phyloP scores from a whole-genome alignment of 306 rosid genomes.

The Cyamopsis tetragonoloba region DNA sequence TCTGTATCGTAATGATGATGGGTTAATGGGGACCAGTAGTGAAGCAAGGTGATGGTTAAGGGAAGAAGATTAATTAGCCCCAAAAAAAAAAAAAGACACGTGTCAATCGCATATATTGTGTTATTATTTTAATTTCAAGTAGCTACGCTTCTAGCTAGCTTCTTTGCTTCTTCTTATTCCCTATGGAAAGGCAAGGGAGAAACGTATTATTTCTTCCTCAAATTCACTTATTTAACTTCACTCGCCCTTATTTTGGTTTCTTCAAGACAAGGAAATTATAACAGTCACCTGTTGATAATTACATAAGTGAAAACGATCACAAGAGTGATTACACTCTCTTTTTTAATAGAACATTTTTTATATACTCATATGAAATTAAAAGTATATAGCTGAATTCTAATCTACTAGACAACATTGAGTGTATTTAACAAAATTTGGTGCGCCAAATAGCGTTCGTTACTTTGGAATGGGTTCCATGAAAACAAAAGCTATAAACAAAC shows the following conservation, averaged over 20 bases:
- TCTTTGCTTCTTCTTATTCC: constrained; percentile 28
- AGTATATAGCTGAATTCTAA: too few relatives aligned
- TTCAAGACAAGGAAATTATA: not conserved
- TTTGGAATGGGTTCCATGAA: constrained; percentile 3
- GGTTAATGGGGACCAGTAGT: constrained; percentile 43
- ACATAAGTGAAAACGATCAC: too few relatives aligned
- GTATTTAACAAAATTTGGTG: not conserved
- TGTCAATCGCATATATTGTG: constrained; percentile 47
- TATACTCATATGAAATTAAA: too few relatives aligned
- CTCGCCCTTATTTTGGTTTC: constrained; percentile 23
- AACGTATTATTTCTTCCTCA: constrained; percentile 28
- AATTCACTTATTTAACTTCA: constrained; percentile 17
- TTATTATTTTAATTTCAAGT: constrained; percentile 31
- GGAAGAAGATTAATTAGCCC: too few relatives aligned
- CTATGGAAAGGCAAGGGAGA: not conserved
- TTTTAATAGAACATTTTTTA: too few relatives aligned
- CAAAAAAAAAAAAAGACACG: too few relatives aligned
- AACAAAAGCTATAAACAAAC: constrained; percentile 23
- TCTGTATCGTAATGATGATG: constrained; percentile 31
- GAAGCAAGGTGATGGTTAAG: constrained; percentile 12
- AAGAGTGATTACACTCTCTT: too few relatives aligned
- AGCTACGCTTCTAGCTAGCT: constrained; percentile 21
- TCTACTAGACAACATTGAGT: too few relatives aligned
- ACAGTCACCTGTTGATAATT: too few relatives aligned
- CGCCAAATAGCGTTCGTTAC: not conserved